Evolutionary conservation across 306 rosid species (phyloP), one percentile per base, ranked within the genome.

Genomic region (Vigna mungo): DNA sequence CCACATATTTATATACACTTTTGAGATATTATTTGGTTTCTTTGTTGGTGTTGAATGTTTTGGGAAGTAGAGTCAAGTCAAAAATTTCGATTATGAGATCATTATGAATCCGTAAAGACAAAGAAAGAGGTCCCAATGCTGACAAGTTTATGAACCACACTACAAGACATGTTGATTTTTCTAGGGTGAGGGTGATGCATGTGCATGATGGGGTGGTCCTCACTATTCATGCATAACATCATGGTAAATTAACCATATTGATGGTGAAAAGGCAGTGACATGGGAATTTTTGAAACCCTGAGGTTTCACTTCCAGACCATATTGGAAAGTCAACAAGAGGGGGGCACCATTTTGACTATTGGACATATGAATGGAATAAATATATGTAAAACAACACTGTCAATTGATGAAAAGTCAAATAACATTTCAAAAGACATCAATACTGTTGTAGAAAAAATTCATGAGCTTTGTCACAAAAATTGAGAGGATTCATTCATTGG

Each of bases 61-160:
- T 61, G 80, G 76, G 34, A 66, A 52, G 81, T 49, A 20, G 48
- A 58, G 89, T 87, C 88, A 86, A 89, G 88, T 86, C 89, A 81
- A 63, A 71, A 64, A 69, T 81, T 77, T 86, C 69, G 61, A 77
- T 75, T 71, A 25, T 47, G 78, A 69, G 47, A 70, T 61, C 59
- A 48, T 70, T 23, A 34, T 52, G 56, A 14, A 25, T 46, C 21
- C 10, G 25, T n/a, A 37, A 53, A 68, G 20, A 17, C 0, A 44
- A 46, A 46, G 2, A 20, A 46, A 15, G 14, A 1, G 54, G 72
- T 44, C 41, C 68, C 74, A 15, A 36, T 27, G 56, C 69, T 76
- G 70, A 69, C 77, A 80, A 69, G 74, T 36, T 46, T 64, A 56
- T 62, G 74, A 86, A 60, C 51, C 71, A 66, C 72, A 39, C 68